phyloP scores from a whole-genome alignment of 2,329 filamentous ascomycete genomes.

The Arthrocladium fulminans region DNA sequence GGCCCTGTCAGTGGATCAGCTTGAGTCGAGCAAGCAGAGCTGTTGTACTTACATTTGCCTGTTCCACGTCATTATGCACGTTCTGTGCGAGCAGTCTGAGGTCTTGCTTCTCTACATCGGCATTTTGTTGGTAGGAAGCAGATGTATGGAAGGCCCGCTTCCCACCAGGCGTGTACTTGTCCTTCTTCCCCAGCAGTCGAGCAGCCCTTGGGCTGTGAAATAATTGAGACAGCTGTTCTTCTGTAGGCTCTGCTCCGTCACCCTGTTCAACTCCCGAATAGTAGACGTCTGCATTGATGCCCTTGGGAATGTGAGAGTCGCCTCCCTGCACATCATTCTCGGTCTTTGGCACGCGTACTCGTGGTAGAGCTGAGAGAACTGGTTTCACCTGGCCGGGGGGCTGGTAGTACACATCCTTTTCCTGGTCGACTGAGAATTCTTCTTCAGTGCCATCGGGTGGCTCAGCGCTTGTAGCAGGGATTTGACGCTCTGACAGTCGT shows the following conservation, averaged over 20 bases:
- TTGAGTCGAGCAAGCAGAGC: conserved; percentile 12
- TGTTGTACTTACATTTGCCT: conserved; percentile 21
- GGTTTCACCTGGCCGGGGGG: conserved; percentile 40
- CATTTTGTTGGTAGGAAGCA: conserved; percentile 12
- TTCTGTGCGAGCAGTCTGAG: conserved; percentile 40
- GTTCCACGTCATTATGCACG: conserved; percentile 36
- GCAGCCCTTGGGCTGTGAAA: conserved; percentile 52
- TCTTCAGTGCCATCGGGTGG: conserved; percentile 28
- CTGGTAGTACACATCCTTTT: conserved; percentile 51
- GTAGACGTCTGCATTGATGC: conserved; percentile 49
- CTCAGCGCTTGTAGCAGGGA: conserved; percentile 44
- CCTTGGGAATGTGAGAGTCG: conserved; percentile 31
- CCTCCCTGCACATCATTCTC: conserved; percentile 40
- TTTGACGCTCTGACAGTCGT: conserved; percentile 42
- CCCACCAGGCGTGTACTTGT: conserved; percentile 20
- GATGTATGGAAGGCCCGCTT: conserved; percentile 15
- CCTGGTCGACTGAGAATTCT: conserved; percentile 39
- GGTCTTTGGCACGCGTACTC: conserved; percentile 47
- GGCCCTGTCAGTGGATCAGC: conserved; percentile 41
- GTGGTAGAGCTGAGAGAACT: conserved; percentile 45
- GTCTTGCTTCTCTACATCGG: conserved; percentile 28
- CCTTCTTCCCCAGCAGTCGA: conserved; percentile 44
- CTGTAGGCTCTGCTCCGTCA: conserved; percentile 34
- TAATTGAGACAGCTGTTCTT: conserved; percentile 51
- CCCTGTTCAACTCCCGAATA: conserved; percentile 28